Evolutionary conservation across 1,139 yeast species (phyloP), one percentile per base, ranked within the genome.

Genomic region (Kodamaea sp.): DNA sequence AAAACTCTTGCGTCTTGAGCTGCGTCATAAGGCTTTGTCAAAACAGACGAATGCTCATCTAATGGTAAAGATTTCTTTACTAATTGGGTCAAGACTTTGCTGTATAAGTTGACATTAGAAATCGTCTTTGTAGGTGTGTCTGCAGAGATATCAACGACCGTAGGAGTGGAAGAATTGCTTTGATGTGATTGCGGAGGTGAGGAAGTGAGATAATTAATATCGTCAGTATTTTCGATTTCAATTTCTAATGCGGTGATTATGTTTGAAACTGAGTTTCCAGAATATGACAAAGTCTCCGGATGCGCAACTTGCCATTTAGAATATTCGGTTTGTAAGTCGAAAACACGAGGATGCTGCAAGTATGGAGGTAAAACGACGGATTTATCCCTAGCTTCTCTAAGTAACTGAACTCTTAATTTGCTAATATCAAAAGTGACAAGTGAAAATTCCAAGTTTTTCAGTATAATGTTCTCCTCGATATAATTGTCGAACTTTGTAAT

Each of bases 331-430:
- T 78, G 75, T 44, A 90, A 64, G 58, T 88, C 96, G 62, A 86
- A 88, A 24, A 84, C 73, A 33, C 81, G 70, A 2, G 96, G 88
- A 49, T 81, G 82, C 55, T 82, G 87, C 45, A 90, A 65, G 55
- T 83, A 87, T 3, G 76, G 68, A 0, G 97, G 96, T 43, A 90
- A 69, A 2, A 69, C 75, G 40, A 85, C 79, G 9, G 78, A 74
- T 56, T 84, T 81, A 57, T 87, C 95, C 31, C 87, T 70, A 7
- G 95, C 88, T 57, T 87, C 95, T 36, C 95, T 72, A 5, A 86
- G 82, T 24, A 90, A 61, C 51, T 84, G 87, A 27, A 88, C 90
- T 45, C 90, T 72, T 35, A 90, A 63, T 49, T 81, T 83, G 78
- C 83, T 76, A 7, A 81, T 70, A 52, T 81, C 80, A 47, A 78